Conservation (phyloP, 31 red algal species). For the Porphyra umbilicalis region DNA sequence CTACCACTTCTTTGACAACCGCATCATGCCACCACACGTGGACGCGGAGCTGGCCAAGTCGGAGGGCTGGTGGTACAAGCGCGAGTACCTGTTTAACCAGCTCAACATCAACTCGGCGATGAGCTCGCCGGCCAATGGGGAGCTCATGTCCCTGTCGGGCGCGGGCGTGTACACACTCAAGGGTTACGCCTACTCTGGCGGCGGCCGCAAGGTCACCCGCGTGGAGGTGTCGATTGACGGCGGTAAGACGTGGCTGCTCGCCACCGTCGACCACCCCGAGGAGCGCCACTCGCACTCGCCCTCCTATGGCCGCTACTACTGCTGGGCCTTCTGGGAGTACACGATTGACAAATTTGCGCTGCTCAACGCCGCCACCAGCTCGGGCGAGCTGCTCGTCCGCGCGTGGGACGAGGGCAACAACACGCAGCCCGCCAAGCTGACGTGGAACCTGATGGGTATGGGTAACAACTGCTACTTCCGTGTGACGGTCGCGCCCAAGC, state of each 20-base stretch:
- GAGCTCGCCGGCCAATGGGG: constrained; percentile 75
- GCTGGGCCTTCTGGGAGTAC: constrained; percentile 93
- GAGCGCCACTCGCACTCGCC: constrained; percentile 60
- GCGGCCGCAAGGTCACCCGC: constrained; percentile 86
- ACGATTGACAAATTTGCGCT: constrained; percentile 68
- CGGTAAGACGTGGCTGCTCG: constrained; percentile 69
- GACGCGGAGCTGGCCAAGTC: constrained; percentile 77
- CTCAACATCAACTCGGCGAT: constrained; percentile 96
- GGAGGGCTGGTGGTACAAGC: constrained; percentile 94
- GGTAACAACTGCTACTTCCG: constrained; percentile 89
- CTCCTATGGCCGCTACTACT: constrained; percentile 70
- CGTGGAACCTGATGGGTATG: constrained; percentile 97
- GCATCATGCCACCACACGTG: constrained; percentile 91
- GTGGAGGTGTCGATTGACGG: constrained; percentile 88
- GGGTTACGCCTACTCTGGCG: constrained; percentile 97
- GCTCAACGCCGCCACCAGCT: constrained; percentile 47
- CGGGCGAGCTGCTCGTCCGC: constrained; percentile 64
- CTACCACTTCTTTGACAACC: constrained; percentile 94
- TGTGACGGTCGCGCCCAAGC: constrained; percentile 60
- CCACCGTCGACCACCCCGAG: constrained; percentile 67
- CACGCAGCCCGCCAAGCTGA: constrained; percentile 87
- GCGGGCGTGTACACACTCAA: constrained; percentile 74
- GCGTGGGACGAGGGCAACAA: constrained; percentile 91
- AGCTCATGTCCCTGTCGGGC: constrained; percentile 56
- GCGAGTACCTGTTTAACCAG: constrained; percentile 95